phyloP scores from a whole-genome alignment of 2,329 filamentous ascomycete genomes.

The Botrytis cinerea region DNA sequence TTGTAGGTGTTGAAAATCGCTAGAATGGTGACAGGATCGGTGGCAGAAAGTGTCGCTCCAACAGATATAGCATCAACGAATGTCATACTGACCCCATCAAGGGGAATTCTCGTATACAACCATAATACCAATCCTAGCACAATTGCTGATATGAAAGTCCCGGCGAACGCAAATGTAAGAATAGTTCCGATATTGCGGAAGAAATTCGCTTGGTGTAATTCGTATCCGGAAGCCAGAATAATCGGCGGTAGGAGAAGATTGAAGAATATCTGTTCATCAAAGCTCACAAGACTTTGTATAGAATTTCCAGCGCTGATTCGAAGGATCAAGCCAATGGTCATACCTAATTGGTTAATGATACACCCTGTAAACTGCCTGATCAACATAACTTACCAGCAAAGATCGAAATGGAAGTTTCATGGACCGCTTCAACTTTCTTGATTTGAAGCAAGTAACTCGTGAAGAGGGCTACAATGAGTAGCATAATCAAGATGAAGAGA shows the following conservation, averaged over 20 bases:
- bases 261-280: constrained; percentile 99
- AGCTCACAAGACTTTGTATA: constrained; percentile 88
- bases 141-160: constrained; percentile 95
- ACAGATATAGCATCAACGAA: constrained; percentile 97
- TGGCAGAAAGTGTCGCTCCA: constrained; percentile 92
- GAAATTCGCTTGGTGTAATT: constrained; percentile 97
- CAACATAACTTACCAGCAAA: constrained; percentile 69
- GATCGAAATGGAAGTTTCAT: constrained; percentile 97
- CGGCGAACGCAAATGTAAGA: constrained; percentile 94
- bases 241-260: constrained; percentile 98
- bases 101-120: constrained; percentile 82
- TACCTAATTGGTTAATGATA: constrained; percentile 57
- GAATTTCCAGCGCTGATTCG: constrained; percentile 78
- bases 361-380: background rate
- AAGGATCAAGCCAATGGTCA: constrained; percentile 90
- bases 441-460: constrained; percentile 96
- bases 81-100: constrained; percentile 81
- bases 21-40: constrained; percentile 94
- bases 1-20: constrained; percentile 99
- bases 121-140: constrained; percentile 87
- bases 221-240: constrained; percentile 94
- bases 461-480: constrained; percentile 92
- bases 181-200: constrained; percentile 98
- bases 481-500: constrained; percentile 91
- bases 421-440: constrained; percentile 94